These are phyloP conservation scores for Calocybe gangraenosa DNA, from an alignment of 768 basidiomycete genomes.

Conservation along the genomic window DNA sequence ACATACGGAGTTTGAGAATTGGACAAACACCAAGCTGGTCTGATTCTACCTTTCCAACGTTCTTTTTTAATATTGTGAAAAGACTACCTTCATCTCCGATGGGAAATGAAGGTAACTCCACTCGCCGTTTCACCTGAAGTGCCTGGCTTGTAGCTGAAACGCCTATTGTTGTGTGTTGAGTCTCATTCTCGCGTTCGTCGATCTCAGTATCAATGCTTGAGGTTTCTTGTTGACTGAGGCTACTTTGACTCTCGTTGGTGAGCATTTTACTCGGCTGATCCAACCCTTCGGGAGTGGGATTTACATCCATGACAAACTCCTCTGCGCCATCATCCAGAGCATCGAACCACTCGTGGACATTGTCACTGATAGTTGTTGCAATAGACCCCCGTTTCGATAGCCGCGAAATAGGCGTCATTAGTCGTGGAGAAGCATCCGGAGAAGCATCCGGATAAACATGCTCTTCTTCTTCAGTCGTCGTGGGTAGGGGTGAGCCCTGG, in stretches of 20 bases:
- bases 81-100: slow-evolving; percentile 78
- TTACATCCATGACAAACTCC: slow-evolving; percentile 62
- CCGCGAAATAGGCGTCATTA: slow-evolving; percentile 26
- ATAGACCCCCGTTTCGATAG: slow-evolving; percentile 42
- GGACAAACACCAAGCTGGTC: not conserved
- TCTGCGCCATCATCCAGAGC: slow-evolving; percentile 68
- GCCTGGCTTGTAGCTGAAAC: slow-evolving; percentile 2
- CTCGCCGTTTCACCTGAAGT: slow-evolving; percentile 42
- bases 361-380: slow-evolving; percentile 46
- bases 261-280: slow-evolving; percentile 36
- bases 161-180: not conserved
- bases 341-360: slow-evolving; percentile 71
- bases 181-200: slow-evolving; percentile 30
- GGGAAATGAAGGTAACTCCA: slow-evolving; percentile 53
- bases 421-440: slow-evolving; percentile 15
- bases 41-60: slow-evolving; percentile 70
- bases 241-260: slow-evolving; percentile 36
- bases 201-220: slow-evolving; percentile 55
- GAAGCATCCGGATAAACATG: slow-evolving; percentile 21
- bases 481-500: slow-evolving; percentile 36
- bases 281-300: slow-evolving; percentile 33
- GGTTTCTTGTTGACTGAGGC: slow-evolving; percentile 32
- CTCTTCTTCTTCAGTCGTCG: slow-evolving; percentile 39
- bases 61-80: slow-evolving; percentile 81
- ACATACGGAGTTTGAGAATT: slow-evolving; percentile 3